Evolutionary conservation across 1,284 basidiomycete species (phyloP).

Genomic region (Pascua sp.): DNA sequence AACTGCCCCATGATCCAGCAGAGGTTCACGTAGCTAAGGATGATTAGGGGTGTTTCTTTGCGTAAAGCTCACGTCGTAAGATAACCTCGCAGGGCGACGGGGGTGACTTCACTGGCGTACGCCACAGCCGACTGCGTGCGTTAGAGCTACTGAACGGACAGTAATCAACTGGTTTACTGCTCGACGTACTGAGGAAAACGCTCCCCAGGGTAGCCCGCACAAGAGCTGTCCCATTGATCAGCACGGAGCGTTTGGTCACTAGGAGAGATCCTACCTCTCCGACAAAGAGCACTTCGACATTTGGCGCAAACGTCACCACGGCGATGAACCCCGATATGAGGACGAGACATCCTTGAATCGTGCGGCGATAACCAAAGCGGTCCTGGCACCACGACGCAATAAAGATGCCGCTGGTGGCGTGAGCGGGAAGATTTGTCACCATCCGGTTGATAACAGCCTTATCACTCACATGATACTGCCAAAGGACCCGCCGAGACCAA

Average conservation of each 20-base stretch:
- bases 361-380: constrained; percentile 25
- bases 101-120: constrained; percentile 55
- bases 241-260: no score
- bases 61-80: constrained; percentile 14
- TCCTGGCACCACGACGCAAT: constrained; percentile 20
- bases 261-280: constrained; percentile 10
- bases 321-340: constrained; percentile 31
- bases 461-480: constrained; percentile 24
- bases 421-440: background rate
- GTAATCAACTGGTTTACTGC: no score
- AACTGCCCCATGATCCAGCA: constrained; percentile 53
- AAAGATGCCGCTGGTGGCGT: constrained; percentile 21
- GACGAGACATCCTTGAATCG: constrained; percentile 32
- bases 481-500: constrained; percentile 19
- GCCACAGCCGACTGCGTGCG: constrained; percentile 20
- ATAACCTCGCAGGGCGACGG: constrained; percentile 32
- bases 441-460: background rate
- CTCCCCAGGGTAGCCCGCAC: constrained; percentile 49
- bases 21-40: constrained; percentile 48
- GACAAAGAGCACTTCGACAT: constrained; percentile 18
- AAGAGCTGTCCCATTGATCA: constrained; percentile 33
- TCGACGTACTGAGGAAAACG: constrained; percentile 22
- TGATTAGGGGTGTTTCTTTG: constrained; percentile 12
- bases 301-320: constrained; percentile 46
- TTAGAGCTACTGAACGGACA: no score